Percentiles rank a stretch among this genome's conserved stretches.
These are phyloP conservation scores for Cyberlindnera lachancei DNA, from an alignment of 805 yeast genomes.

Conservation along the genomic window DNA sequence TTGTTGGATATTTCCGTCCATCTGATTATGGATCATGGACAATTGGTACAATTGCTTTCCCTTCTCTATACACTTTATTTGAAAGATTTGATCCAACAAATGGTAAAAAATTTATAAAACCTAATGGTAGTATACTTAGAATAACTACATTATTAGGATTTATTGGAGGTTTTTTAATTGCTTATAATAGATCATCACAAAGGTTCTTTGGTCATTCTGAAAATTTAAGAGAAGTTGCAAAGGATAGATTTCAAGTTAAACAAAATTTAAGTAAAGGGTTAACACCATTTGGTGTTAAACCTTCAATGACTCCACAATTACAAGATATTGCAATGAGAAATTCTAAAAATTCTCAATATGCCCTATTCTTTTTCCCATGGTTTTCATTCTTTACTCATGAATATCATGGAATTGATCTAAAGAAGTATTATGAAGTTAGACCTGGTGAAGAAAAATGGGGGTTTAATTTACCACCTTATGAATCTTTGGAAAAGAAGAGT, in stretches of 20 bases:
- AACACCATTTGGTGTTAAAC: constrained; percentile 55
- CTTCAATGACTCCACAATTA: constrained; percentile 57
- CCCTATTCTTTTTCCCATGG: constrained; percentile 65
- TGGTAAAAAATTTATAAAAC: constrained; percentile 38
- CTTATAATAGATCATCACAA: constrained; percentile 58
- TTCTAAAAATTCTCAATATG: constrained; percentile 61
- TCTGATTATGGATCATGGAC: constrained; percentile 54
- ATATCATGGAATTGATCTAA: constrained; percentile 70
- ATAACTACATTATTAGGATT: constrained; percentile 56
- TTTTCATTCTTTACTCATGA: constrained; percentile 77
- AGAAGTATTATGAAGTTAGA: constrained; percentile 32
- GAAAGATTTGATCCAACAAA: constrained; percentile 41
- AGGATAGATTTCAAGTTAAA: constrained; percentile 71
- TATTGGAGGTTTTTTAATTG: constrained; percentile 65
- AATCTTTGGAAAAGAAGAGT: constrained; percentile 14
- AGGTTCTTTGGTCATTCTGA: constrained; percentile 77
- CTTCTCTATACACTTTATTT: constrained; percentile 35
- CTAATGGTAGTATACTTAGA: constrained; percentile 51
- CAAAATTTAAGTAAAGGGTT: constrained; percentile 54
- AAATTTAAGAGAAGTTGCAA: constrained; percentile 59
- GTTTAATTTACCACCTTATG: constrained; percentile 17
- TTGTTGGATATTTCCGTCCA: constrained; percentile 63
- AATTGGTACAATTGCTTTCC: constrained; percentile 40
- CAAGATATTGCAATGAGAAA: constrained; percentile 73
- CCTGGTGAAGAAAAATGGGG: constrained; percentile 21